Evolutionary conservation across 2,329 filamentous ascomycete genomes (phyloP).

Genomic region (Claviceps africana): DNA sequence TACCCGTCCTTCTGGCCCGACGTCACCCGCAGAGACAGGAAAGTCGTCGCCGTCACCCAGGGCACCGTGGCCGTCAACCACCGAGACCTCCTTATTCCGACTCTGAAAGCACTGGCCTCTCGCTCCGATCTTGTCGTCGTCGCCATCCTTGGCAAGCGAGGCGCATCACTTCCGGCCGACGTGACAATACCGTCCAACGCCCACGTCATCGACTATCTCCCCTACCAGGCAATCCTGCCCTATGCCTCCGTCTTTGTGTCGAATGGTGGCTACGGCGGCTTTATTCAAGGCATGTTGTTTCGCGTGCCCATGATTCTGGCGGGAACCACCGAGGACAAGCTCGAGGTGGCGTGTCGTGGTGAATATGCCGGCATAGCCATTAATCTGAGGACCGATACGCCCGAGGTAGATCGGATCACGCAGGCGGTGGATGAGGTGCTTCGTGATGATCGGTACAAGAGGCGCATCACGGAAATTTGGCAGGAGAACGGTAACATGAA

Average conservation of each 20-base stretch:
- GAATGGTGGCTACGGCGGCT: conserved; percentile 35
- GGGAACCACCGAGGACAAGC: conserved; percentile 27
- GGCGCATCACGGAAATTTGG: conserved; percentile 16
- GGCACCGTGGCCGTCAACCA: conserved; percentile 29
- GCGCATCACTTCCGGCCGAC: conserved; percentile 11
- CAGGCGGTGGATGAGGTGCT: conserved; percentile 20
- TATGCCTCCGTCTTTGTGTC: conserved; percentile 30
- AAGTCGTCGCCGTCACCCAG: conserved; percentile 32
- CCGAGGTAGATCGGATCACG: conserved; percentile 15
- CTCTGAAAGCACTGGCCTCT: conserved; percentile 26
- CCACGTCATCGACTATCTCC: conserved; percentile 31
- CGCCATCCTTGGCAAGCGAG: conserved; percentile 16
- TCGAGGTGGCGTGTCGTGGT: conserved; percentile 25
- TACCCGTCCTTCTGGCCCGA: conserved; percentile 1
- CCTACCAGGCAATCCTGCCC: conserved; percentile 32
- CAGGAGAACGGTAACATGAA: conserved; percentile 19
- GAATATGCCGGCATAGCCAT: conserved; percentile 30
- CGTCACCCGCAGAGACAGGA: conserved; percentile 15
- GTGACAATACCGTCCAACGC: conserved; percentile 25
- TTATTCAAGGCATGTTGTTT: conserved; percentile 29
- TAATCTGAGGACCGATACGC: conserved; percentile 25
- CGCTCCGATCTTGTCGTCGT: conserved; percentile 24
- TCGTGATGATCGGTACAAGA: conserved; percentile 15
- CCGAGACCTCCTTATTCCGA: conserved; percentile 29
- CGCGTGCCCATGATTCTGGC: conserved; percentile 34